Percentiles rank a stretch among this genome's conserved stretches.
These are phyloP conservation scores for Xylariaceae sp. DNA, from an alignment of 2,329 filamentous ascomycete species.

Conservation along the genomic window DNA sequence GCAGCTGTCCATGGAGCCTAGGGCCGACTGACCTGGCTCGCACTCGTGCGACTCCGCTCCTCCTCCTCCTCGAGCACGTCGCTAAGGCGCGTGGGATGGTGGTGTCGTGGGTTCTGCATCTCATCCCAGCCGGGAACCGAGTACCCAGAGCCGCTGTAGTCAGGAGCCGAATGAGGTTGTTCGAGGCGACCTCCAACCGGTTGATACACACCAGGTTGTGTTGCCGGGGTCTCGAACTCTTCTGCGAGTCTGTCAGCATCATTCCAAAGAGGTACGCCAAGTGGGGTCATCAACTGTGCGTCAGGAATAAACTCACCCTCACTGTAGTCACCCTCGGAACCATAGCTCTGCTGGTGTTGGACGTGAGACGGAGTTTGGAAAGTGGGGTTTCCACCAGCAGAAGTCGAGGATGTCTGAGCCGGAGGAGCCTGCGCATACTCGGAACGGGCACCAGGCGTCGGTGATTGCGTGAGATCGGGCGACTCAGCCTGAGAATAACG, in stretches of 20 bases:
- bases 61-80: conserved; percentile 85
- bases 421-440: conserved; percentile 36
- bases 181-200: conserved; percentile 21
- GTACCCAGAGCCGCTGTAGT: conserved; percentile 62
- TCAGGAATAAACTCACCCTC: conserved; percentile 67
- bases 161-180: conserved; percentile 32
- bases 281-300: conserved; percentile 49
- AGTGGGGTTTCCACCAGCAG: conserved; percentile 27
- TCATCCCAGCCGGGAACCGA: conserved; percentile 64
- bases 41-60: conserved; percentile 68
- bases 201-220: conserved; percentile 27
- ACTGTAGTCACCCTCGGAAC: conserved; percentile 56
- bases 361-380: conserved; percentile 35
- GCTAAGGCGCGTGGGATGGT: conserved; percentile 81
- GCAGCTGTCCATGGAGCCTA: conserved; percentile 5
- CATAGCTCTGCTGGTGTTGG: conserved; percentile 40
- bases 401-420: conserved; percentile 32
- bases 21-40: conserved; percentile 50
- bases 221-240: conserved; percentile 49
- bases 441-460: conserved; percentile 23
- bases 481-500: conserved; percentile 27
- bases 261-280: conserved; percentile 37
- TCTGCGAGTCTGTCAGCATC: conserved; percentile 47
- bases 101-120: conserved; percentile 60
- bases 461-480: conserved; percentile 21